A percentile compares a stretch with the other conserved stretches of the same genome.
These are phyloP conservation scores for Nigrograna mackinnonii DNA, from an alignment of 2,329 filamentous ascomycete genomes.

Conservation along the genomic window DNA sequence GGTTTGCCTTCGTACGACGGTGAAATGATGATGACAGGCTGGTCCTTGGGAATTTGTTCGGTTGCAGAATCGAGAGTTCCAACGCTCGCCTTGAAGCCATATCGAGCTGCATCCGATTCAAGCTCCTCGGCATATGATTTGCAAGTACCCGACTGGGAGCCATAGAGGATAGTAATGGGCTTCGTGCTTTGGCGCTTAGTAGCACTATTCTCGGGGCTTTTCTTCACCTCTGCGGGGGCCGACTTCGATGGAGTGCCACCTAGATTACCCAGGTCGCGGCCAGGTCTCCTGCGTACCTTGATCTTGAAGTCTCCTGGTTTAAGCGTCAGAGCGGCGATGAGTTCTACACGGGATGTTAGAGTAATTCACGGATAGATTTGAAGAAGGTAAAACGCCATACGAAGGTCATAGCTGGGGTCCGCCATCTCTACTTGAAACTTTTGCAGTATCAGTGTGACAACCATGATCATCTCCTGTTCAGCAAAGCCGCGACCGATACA, in stretches of 20 bases:
- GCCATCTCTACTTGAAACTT: conserved; percentile 70
- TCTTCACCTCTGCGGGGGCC: conserved; percentile 4
- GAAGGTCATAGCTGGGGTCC: conserved; percentile 63
- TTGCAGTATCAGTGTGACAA: conserved; percentile 58
- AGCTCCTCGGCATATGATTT: conserved; percentile 69
- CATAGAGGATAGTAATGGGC: conserved; percentile 70
- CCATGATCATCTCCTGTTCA: conserved; percentile 64
- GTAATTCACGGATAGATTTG: too few relatives aligned
- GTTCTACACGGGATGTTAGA: conserved; percentile 22
- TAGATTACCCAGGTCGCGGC: conserved; percentile 9
- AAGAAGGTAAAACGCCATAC: background rate
- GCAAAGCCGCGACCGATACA: conserved; percentile 77
- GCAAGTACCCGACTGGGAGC: conserved; percentile 76
- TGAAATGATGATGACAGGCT: conserved; percentile 68
- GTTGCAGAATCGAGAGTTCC: conserved; percentile 65
- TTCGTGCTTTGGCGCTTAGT: conserved; percentile 21
- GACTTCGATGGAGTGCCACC: conserved; percentile 7
- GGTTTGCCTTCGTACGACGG: conserved; percentile 76
- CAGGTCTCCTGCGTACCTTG: conserved; percentile 31
- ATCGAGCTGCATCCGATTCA: conserved; percentile 59
- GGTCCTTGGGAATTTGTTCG: conserved; percentile 61
- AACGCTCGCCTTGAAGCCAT: conserved; percentile 63
- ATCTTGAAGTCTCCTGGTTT: conserved; percentile 69
- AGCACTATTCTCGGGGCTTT: conserved; percentile 1
- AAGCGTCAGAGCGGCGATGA: conserved; percentile 62